Conservation (phyloP, 805 yeast species). For the Danielia oregonensis region DNA sequence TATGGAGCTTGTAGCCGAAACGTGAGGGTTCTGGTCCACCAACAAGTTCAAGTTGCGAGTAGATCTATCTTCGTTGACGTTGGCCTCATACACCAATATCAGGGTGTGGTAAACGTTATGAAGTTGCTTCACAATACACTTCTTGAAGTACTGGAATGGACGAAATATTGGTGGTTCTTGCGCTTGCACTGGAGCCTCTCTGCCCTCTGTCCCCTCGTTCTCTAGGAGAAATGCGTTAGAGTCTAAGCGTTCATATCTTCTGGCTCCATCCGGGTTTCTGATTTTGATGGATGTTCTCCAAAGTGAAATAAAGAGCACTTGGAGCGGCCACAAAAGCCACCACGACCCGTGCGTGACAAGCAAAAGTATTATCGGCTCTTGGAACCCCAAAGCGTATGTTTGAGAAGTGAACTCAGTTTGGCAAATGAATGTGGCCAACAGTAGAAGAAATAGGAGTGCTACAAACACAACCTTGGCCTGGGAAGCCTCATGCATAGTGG, state of each 20-base stretch:
- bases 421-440: constrained; percentile 56
- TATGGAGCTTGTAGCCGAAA: constrained; percentile 31
- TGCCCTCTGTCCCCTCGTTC: constrained; percentile 5
- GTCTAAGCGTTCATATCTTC: constrained; percentile 26
- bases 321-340: constrained; percentile 71
- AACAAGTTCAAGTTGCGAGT: constrained; percentile 29
- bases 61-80: constrained; percentile 33
- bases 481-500: constrained; percentile 25
- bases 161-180: constrained; percentile 4
- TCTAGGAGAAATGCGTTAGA: constrained; percentile 29
- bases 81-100: constrained; percentile 39
- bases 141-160: constrained; percentile 28
- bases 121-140: constrained; percentile 37
- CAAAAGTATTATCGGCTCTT: constrained; percentile 68
- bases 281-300: constrained; percentile 38
- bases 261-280: constrained; percentile 10
- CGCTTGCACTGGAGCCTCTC: constrained; percentile 6
- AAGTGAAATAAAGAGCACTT: constrained; percentile 47
- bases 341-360: constrained; percentile 74
- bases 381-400: constrained; percentile 53
- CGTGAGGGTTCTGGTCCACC: constrained; percentile 34
- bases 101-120: constrained; percentile 44
- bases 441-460: constrained; percentile 28
- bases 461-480: constrained; percentile 36
- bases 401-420: constrained; percentile 81